Base-by-base conservation (phyloP, 352 stramenopile species). In the Sclerospora graminicola region DNA sequence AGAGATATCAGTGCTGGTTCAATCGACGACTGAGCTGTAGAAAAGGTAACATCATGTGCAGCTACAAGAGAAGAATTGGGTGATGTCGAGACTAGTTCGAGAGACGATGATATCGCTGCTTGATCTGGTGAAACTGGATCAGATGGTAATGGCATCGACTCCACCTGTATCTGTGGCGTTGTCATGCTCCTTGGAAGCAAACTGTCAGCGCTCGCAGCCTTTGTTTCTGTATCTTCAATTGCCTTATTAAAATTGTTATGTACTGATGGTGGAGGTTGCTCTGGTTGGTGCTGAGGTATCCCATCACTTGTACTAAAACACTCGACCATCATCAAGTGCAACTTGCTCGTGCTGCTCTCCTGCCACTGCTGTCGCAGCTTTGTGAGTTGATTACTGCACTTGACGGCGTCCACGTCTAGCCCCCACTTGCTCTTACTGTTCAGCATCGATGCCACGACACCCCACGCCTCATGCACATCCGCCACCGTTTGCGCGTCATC, bases 401-500 rank as follows among this genome's bases (percentile, higher is more conserved):
- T 43, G 1, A 61, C 51, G 2, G 51, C 50, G 32, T 64, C 46
- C 15, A 54, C 26, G 0, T 34, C 23, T 14, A 39, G 2, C 1
- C 21, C 30, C 29, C 52, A 21, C 10, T 28, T 19, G 11, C 35
- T 29, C 10, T 43, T 10, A 3, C 4, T 26, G 11, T 48, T 57
- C 0, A 54, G 21, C 5, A 6, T 35, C 13, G 21, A 28, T 2
- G 56, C 51, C 13, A 65, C 41, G 28, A 65, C 34, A 0, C 46
- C 46, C 56, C 56, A 65, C 1, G 51, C 56, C 19, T 65, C 56
- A n/a, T 65, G 56, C 36, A 65, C 45, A 19, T 53, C 46, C n/a
- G 46, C 51, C 41, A 61, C 51, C 4, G 51, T 61, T 47, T 57
- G 36, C n/a, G 45, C 56, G 5, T 47, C 27, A 15, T 65, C 56